Base-by-base conservation (phyloP, 2,329 filamentous ascomycete genomes). In the Venturia carpophila region DNA sequence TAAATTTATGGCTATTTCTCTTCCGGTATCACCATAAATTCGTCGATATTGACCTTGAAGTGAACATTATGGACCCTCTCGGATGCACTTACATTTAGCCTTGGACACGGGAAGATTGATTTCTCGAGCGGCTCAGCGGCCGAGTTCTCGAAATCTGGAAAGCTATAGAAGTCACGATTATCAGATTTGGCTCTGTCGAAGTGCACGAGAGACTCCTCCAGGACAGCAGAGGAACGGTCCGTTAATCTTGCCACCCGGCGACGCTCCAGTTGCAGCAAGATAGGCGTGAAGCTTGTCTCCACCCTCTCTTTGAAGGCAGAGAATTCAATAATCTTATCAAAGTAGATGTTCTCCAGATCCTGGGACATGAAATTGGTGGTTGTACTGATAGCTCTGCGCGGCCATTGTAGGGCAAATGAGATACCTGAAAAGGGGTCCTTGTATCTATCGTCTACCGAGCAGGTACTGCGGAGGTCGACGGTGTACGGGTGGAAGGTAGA, bases 251-350 rank as follows among this genome's bases (percentile, higher is more conserved):
- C 30, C 24, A 66, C 55, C 24, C 65, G 63, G 19, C 49, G 30
- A 9, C 56, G 42, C 55, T 66, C 65, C 30, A 66, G 7, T 27
- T n/a, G 21, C 19, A 60, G 66, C n/a, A 66, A n/a, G 15, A 27
- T 34, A n/a, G 27, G 17, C 30, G 61, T 60, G 37, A 55, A 60
- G n/a, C 39, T 49, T 15, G 37, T 60, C 65, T 49, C 45, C n/a
- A 66, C 15, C 15, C 55, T 65, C 21, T 43, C 52, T 21, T 49
- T 60, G 41, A 66, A 60, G 17, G 21, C 62, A n/a, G 37, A 34
- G 52, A 66, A 64, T 30, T 66, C 65, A 19, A 56, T 24, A 27
- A 65, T 37, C 30, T 66, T 66, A 41, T 66, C 65, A 63, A 65
- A 66, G 49, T 37, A 43, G 21, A 66, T 34, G 43, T 24, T 65